Base-by-base conservation (phyloP, 164 flowering plant species). In the Amborella trichopoda region DNA sequence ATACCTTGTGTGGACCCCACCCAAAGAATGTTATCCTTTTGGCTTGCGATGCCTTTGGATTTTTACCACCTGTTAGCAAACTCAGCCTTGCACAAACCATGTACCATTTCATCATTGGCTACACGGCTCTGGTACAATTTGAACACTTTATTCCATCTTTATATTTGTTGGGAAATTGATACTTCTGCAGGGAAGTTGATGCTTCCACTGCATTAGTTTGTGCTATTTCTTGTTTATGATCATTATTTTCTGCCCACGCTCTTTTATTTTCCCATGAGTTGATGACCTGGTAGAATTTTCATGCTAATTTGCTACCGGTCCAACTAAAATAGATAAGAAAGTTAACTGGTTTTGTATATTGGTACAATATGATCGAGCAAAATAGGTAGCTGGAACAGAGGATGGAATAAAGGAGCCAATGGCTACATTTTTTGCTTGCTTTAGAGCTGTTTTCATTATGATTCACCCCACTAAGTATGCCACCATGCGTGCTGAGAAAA, bases 61-160 rank as follows among this genome's bases (percentile, higher is more conserved):
- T 93, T 55, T 89, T 93, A 47, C 99, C 99, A 20, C 99, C 99
- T 6, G 96, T 93, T 62, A 88, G 96, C 86, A 93, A 81, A 74
- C 77, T 93, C 55, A 88, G 26, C 74, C 60, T 85, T 53, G 81
- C 96, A 2, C 99, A 93, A 64, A 93, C 99, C 51, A 93, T 93
- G 99, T 93, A 93, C 67, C 99, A 93, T 49, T 93, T 93, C 84
- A 93, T 93, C 65, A 93, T 96, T 38, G 99, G 99, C 65, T 93
- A 93, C 74, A 93, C 99, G 26, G 99, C 99, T 55, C 60, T 93
- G 90, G 99, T 90, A 79, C 2, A n/a, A n/a, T n/a, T n/a, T n/a
- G n/a, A n/a, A n/a, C n/a, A n/a, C n/a, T n/a, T n/a, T n/a, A n/a
- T n/a, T n/a, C n/a, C n/a, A n/a, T n/a, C n/a, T n/a, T n/a, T n/a